Evolutionary conservation across 768 basidiomycete genomes (phyloP), one percentile per base, ranked within the genome.

Genomic region (Dendrothele bispora): DNA sequence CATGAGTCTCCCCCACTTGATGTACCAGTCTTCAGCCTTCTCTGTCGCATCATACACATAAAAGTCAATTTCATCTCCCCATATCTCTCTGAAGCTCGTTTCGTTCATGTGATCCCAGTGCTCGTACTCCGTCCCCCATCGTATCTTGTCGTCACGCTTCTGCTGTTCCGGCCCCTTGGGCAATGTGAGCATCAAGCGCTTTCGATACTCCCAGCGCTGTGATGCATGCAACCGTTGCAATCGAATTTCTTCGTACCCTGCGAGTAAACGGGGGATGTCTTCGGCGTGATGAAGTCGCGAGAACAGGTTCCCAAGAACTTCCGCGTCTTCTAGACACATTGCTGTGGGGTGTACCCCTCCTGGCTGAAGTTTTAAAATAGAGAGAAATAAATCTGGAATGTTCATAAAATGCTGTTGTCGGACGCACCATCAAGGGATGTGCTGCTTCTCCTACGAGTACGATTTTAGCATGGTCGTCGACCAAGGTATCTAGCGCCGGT

Each of bases 1-100:
- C 29, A 72, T 57, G 10, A 66, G 49, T 17, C 60, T 52, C 2
- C 70, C 72, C 67, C 70, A 75, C 52, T 74, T 78, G 10, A 75
- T 69, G 81, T 81, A 85, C 80, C 81, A 84, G 55, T 83, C 79
- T 29, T 81, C 81, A 20, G 78, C 83, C 40, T 72, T 68, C 38
- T 84, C 82, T 30, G 66, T 70, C 7, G 80, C 72, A 52, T 80
- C 74, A 54, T 82, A 77, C 12, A 66, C 62, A 45, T 75, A 79
- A 49, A 83, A 54, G 20, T 68, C 70, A 45, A 78, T 64, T 50
- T 81, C 72, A 32, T 71, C 69, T 37, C 79, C 79, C 76, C 82
- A 83, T 48, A 79, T 69, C 25, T 61, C 62, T 46, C 63, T 65
- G 48, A 81, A 68, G 24, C 65, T 59, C 22, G 62, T 65, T 48